Evolutionary conservation across 176 grass and related monocot species (phyloP).

Genomic region (Eragrostis nindensis): DNA sequence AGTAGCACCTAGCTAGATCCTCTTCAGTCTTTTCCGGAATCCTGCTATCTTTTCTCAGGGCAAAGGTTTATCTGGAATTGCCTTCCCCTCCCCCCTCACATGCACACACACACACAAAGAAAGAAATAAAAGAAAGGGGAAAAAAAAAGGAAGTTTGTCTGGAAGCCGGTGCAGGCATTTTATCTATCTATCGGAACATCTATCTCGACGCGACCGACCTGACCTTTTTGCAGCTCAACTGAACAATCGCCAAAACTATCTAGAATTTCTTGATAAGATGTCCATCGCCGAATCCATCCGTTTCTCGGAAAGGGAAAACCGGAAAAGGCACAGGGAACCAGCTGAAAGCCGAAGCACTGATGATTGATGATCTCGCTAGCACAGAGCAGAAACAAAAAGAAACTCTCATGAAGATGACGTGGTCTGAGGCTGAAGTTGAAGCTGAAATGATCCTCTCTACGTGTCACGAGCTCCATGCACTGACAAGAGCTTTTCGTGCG

Average conservation of each 20-base stretch:
- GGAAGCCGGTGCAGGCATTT: background rate
- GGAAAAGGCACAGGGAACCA: background rate
- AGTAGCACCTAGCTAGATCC: background rate
- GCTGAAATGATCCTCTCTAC: background rate
- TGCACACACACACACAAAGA: background rate
- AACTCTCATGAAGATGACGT: background rate
- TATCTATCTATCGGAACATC: conserved; percentile 3
- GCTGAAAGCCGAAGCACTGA: background rate
- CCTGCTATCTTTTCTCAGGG: background rate
- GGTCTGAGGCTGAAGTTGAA: background rate
- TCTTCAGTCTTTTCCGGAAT: background rate
- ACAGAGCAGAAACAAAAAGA: background rate
- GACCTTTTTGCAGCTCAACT: conserved; percentile 10
- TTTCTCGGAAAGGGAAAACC: background rate
- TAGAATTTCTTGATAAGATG: conserved; percentile 17
- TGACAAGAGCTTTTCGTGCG: background rate
- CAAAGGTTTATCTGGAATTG: background rate
- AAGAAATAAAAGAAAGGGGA: too few species aligned
- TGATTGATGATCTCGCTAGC: background rate
- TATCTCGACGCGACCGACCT: conserved; percentile 14
- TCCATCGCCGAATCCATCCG: conserved; percentile 13
- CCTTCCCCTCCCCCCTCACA: background rate
- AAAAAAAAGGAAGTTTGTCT: background rate
- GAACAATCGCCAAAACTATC: conserved; percentile 4
- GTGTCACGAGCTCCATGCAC: conserved; percentile 2